Conservation (phyloP, 495 filamentous ascomycete genomes). For the Penicillium psychrofluorescens region DNA sequence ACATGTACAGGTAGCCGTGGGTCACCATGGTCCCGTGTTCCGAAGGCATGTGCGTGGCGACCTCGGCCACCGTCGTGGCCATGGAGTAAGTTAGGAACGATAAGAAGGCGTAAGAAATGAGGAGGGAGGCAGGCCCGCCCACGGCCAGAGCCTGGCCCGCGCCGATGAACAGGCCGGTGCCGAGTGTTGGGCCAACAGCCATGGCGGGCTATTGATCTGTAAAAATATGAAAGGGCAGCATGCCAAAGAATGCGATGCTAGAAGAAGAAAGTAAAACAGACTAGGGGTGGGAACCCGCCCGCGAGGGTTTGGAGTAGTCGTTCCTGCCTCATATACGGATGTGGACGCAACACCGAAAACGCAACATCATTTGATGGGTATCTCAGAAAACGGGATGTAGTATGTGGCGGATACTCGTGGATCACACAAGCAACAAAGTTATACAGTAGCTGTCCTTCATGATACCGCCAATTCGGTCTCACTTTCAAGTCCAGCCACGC, state of each 20-base stretch:
- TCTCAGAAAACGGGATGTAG: too few relatives aligned
- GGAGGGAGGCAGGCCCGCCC: conserved; percentile 33
- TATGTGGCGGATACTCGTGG: too few relatives aligned
- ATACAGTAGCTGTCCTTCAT: too few relatives aligned
- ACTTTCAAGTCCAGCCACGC: too few relatives aligned
- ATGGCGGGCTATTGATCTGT: conserved; percentile 16
- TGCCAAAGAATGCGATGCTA: neutral
- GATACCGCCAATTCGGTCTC: too few relatives aligned
- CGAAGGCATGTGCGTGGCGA: conserved; percentile 53
- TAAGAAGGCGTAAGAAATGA: conserved; percentile 34
- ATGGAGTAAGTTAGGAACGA: conserved; percentile 54
- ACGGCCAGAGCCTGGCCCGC: conserved; percentile 32
- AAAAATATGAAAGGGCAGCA: neutral
- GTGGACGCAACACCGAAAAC: too few relatives aligned
- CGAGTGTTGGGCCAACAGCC: conserved; percentile 30
- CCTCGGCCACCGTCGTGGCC: conserved; percentile 54
- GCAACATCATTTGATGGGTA: too few relatives aligned
- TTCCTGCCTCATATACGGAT: neutral
- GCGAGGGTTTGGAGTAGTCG: too few relatives aligned
- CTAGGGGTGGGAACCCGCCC: neutral
- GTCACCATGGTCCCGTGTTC: conserved; percentile 47
- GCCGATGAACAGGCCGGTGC: conserved; percentile 34
- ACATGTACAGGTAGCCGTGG: conserved; percentile 48
- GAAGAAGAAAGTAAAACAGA: neutral
- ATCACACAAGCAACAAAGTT: too few relatives aligned